Base-by-base conservation (phyloP, 371 early-diverging fungal species). In the Mucor velutinosus region DNA sequence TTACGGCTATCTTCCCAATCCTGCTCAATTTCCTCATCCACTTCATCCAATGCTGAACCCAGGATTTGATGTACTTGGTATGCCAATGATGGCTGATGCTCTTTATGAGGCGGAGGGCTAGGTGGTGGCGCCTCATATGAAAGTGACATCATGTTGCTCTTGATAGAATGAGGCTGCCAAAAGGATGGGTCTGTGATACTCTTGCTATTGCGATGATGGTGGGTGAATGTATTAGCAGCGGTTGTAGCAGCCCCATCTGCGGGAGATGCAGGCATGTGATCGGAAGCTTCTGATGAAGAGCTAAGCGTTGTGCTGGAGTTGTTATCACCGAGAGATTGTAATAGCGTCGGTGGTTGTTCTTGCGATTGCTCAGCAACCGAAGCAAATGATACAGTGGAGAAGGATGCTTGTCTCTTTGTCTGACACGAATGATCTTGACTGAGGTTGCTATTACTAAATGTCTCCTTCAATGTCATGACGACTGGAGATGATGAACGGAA, bases 21-120 rank as follows among this genome's bases (percentile, higher is more conserved):
- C 37, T 49, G 14, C 35, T 75, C 75, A 21, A 75, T 75, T 21
- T 75, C 71, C 25, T 71, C 66, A 58, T 75, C 75, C 4, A 71
- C 69, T 41, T 75, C 65, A 6, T 61, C 69, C 10, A 75, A 23
- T 1, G 71, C 55, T 4, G 71, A 71, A 0, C 71, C 75, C 27
- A 75, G 30, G 10, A 75, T 62, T 15, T 58, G 65, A 33, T 62
- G 32, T 3, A 75, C 69, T 41, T 68, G 68, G 27, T 14, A 45
- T 10, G 75, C 69, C 17, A 69, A 49, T 37, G 67, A 66, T n/a
- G 61, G 25, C 23, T 27, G 53, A 11, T 19, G 35, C 30, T 32
- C n/a, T 21, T 32, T n/a, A n/a, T 57, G 57, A 33, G 57, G 33
- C 12, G 57, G 57, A 57, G 57, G 57, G 14, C 29, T 7, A 7